Conservation (phyloP, 768 basidiomycete species). For the Grammothele lineata region DNA sequence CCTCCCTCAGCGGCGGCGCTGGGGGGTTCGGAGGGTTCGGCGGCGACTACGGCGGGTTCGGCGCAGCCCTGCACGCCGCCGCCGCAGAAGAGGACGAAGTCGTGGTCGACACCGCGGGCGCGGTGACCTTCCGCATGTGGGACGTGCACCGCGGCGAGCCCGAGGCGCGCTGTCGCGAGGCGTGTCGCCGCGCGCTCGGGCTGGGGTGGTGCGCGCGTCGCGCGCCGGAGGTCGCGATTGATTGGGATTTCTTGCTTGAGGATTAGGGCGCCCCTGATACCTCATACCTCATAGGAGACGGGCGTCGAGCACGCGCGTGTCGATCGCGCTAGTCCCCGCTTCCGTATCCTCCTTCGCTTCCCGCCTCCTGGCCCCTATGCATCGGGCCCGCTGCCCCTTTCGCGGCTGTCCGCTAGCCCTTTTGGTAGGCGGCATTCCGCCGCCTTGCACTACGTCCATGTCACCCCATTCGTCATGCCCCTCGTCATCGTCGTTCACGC, state of each 20-base stretch:
- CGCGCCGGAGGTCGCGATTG: conserved; percentile 47
- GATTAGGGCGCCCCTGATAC: too few relatives aligned
- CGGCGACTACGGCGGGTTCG: not conserved
- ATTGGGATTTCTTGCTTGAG: conserved; percentile 80
- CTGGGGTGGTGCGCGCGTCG: conserved; percentile 43
- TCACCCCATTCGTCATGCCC: too few relatives aligned
- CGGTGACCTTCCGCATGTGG: conserved; percentile 75
- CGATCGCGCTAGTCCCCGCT: not conserved
- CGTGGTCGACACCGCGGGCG: conserved; percentile 55
- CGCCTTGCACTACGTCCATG: too few relatives aligned
- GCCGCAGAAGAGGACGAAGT: conserved; percentile 50
- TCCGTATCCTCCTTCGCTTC: too few relatives aligned
- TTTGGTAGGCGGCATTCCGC: too few relatives aligned
- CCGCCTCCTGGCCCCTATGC: too few relatives aligned
- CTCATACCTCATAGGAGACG: too few relatives aligned
- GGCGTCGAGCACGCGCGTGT: too few relatives aligned
- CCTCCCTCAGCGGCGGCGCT: not conserved
- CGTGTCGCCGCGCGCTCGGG: conserved; percentile 56
- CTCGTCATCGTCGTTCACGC: too few relatives aligned
- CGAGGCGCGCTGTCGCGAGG: conserved; percentile 59
- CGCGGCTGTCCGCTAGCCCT: too few relatives aligned
- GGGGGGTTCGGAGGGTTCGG: not conserved
- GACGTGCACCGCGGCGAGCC: conserved; percentile 62
- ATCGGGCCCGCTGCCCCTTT: too few relatives aligned
- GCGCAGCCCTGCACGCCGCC: conserved; percentile 5